phyloP scores from a whole-genome alignment of 345 rosid genomes.

The Gossypium mustelinum region DNA sequence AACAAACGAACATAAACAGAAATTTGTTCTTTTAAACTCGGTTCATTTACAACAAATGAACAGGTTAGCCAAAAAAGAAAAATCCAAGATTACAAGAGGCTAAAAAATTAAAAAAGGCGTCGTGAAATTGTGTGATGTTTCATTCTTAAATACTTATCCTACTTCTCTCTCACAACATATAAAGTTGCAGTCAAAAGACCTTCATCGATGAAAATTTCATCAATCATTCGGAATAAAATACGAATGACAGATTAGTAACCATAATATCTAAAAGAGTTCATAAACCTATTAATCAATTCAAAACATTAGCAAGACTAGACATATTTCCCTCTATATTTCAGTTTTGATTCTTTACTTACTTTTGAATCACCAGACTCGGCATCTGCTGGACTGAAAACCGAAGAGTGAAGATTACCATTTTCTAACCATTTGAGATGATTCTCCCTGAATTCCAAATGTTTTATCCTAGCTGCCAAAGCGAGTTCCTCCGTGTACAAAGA shows the following conservation, averaged over 20 bases:
- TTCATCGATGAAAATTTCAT: not conserved
- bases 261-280: not conserved
- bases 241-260: constrained; percentile 7
- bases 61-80: not conserved
- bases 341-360: not conserved
- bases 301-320: not conserved
- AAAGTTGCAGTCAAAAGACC: not conserved
- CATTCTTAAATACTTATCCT: not conserved
- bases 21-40: no score
- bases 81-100: no score
- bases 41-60: not conserved
- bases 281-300: not conserved
- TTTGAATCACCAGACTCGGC: not conserved
- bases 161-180: not conserved
- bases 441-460: constrained; percentile 78
- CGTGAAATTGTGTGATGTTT: not conserved
- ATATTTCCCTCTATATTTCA: not conserved
- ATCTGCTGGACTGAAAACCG: constrained; percentile 66
- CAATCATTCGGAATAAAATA: not conserved
- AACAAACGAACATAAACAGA: no score
- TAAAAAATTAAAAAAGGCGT: not conserved
- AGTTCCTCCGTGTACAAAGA: constrained; percentile 54
- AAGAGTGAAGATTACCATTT: constrained; percentile 83
- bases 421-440: constrained; percentile 90
- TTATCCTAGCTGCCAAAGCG: constrained; percentile 53